Conservation (phyloP, 306 rosid species). For the Alnus glutinosa region DNA sequence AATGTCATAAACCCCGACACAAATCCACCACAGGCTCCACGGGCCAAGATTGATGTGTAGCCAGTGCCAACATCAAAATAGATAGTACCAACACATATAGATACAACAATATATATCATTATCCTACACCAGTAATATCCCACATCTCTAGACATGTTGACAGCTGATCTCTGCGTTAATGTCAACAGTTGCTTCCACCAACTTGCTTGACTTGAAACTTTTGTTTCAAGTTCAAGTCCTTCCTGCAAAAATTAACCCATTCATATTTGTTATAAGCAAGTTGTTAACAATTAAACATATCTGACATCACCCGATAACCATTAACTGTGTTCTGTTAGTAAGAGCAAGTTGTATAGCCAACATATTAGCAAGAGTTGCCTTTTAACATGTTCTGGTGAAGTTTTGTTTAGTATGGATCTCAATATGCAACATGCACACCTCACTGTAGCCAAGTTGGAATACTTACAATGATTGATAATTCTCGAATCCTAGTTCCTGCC, state of each 20-base stretch:
- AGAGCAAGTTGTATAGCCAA: background rate
- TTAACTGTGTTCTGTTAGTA: background rate
- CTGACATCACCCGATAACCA: background rate
- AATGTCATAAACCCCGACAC: slow-evolving; percentile 97
- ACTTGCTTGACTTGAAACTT: slow-evolving; percentile 67
- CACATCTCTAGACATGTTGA: slow-evolving; percentile 93
- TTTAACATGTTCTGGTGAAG: background rate
- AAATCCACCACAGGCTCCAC: slow-evolving; percentile 95
- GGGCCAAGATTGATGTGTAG: slow-evolving; percentile 88
- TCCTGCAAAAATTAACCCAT: slow-evolving; percentile 47
- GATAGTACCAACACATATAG: slow-evolving; percentile 91
- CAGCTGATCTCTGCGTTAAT: slow-evolving; percentile 69
- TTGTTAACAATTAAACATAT: background rate
- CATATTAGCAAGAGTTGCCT: background rate
- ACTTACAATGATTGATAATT: slow-evolving; percentile 67
- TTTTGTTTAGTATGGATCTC: background rate
- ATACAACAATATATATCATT: slow-evolving; percentile 72
- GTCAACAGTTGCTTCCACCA: slow-evolving; percentile 87
- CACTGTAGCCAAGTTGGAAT: slow-evolving; percentile 8
- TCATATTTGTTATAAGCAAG: slow-evolving; percentile 1
- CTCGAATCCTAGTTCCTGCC: slow-evolving; percentile 60
- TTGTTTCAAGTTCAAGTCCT: slow-evolving; percentile 40
- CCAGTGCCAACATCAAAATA: slow-evolving; percentile 76
- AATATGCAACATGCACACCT: background rate
- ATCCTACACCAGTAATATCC: slow-evolving; percentile 99